These are phyloP conservation scores for Pythium rhizo-oryzae DNA, from an alignment of 352 stramenopile species.

Conservation along the genomic window DNA sequence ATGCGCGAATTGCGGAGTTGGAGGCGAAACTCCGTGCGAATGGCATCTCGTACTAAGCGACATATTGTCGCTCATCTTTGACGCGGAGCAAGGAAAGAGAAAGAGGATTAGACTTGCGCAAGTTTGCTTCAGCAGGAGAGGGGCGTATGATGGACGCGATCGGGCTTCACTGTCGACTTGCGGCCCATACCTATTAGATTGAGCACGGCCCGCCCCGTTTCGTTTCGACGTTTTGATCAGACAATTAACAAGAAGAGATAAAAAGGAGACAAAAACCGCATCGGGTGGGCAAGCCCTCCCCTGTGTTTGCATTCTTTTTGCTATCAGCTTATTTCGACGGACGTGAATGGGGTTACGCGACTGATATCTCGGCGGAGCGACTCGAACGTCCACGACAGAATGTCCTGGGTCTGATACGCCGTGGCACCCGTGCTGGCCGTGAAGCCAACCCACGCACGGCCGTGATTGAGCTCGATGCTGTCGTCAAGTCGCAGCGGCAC, in stretches of 20 bases:
- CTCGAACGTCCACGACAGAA: conserved; percentile 84
- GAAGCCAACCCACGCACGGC: conserved; percentile 91
- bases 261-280: conserved; percentile 17
- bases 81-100: conserved; percentile 16
- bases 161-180: conserved; percentile 9
- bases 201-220: conserved; percentile 26
- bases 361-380: conserved; percentile 43
- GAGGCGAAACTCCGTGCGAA: conserved; percentile 80
- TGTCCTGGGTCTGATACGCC: conserved; percentile 90
- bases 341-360: conserved; percentile 15
- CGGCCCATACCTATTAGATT: conserved; percentile 37
- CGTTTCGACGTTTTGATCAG: conserved; percentile 28
- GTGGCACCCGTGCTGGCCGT: conserved; percentile 84
- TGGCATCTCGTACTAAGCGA: conserved; percentile 78
- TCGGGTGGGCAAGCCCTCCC: no score
- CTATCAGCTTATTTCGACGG: neutral
- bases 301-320: no score
- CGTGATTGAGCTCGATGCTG: conserved; percentile 80
- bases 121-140: conserved; percentile 28
- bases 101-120: conserved; percentile 34
- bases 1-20: conserved; percentile 83
- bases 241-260: conserved; percentile 23
- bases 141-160: conserved; percentile 24
- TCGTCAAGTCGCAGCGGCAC: conserved; percentile 87
- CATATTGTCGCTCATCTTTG: conserved; percentile 14